Base-by-base conservation (phyloP, 331 rosid genomes). In the Arachis monticola region DNA sequence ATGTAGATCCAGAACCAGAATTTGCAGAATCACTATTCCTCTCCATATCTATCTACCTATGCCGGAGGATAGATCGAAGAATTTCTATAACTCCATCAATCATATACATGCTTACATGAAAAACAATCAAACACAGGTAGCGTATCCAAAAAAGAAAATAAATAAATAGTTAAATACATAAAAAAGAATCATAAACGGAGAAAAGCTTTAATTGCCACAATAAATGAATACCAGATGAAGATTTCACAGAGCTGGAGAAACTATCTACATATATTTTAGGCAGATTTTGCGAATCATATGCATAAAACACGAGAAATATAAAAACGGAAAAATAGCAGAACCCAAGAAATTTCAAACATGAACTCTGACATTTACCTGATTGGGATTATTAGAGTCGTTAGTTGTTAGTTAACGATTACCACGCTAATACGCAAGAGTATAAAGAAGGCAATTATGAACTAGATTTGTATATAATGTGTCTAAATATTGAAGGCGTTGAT, bases 1-100 rank as follows among this genome's bases (percentile, higher is more conserved):
- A 47, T 48, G 74, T 38, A 62, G 84, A 87, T 64, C 83, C 64
- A 72, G 57, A 64, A 68, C 83, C 58, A 72, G 57, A 64, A 68
- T 68, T 44, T 72, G 73, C 81, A 60, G 62, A 35, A 35, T 35
- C 40, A 35, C 40, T 35, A 35, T 35, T 35, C 40, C 40, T 35
- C 40, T 35, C 40, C 40, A 35, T 3, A 1, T 58, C 60, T 53
- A 9, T 85, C 83, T 41, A 67, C 63, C 63, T 55, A 61, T 4
- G 71, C 8, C 12, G 58, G 17, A 61, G 7, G 2, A 52, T 3
- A 60, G 27, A 10, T 5, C 38, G 2, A 55, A 12, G 17, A 31
- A 48, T 48, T 68, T 68, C 22, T 30, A 14, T 4, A 17, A 27
- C 47, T 12, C 31, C 13, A 41, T 42, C 1, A 42, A 42, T 35